Conservation (phyloP, 2,329 filamentous ascomycete species). For the Cercospora sesami region DNA sequence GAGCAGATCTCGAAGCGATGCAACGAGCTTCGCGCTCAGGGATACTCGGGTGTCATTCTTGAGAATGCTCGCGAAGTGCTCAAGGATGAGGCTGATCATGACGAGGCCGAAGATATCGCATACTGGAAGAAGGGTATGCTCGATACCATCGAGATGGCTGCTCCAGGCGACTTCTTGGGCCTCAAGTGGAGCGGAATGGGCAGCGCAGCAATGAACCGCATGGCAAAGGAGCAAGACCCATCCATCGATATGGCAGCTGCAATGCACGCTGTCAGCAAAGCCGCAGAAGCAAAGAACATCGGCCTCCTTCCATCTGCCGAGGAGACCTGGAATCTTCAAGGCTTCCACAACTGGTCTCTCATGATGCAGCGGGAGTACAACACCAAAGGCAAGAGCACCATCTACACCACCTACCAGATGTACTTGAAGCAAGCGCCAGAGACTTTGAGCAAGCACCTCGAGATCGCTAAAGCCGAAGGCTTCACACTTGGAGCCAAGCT, state of each 20-base stretch:
- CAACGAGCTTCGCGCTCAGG: slow-evolving; percentile 66
- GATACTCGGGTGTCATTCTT: slow-evolving; percentile 80
- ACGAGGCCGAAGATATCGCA: slow-evolving; percentile 61
- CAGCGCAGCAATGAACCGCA: slow-evolving; percentile 65
- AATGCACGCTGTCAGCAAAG: slow-evolving; percentile 72
- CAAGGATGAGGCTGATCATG: slow-evolving; percentile 54
- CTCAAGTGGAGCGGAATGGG: slow-evolving; percentile 80
- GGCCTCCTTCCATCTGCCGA: slow-evolving; percentile 83
- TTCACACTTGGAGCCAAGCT: slow-evolving; percentile 59
- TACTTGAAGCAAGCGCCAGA: slow-evolving; percentile 49
- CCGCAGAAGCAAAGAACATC: slow-evolving; percentile 68
- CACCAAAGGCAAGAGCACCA: slow-evolving; percentile 59
- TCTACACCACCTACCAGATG: slow-evolving; percentile 67
- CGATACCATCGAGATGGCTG: slow-evolving; percentile 63
- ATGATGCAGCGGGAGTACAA: slow-evolving; percentile 65
- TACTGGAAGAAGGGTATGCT: slow-evolving; percentile 74
- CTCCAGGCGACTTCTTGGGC: slow-evolving; percentile 55
- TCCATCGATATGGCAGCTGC: slow-evolving; percentile 65
- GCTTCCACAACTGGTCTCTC: slow-evolving; percentile 79
- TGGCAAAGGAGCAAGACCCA: slow-evolving; percentile 64
- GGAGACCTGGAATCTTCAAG: slow-evolving; percentile 73
- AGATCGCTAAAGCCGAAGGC: slow-evolving; percentile 46
- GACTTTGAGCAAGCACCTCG: slow-evolving; percentile 44
- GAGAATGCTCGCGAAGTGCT: slow-evolving; percentile 83
- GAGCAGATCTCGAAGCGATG: slow-evolving; percentile 68